phyloP scores from a whole-genome alignment of 768 basidiomycete genomes.

The Suillus spraguei region DNA sequence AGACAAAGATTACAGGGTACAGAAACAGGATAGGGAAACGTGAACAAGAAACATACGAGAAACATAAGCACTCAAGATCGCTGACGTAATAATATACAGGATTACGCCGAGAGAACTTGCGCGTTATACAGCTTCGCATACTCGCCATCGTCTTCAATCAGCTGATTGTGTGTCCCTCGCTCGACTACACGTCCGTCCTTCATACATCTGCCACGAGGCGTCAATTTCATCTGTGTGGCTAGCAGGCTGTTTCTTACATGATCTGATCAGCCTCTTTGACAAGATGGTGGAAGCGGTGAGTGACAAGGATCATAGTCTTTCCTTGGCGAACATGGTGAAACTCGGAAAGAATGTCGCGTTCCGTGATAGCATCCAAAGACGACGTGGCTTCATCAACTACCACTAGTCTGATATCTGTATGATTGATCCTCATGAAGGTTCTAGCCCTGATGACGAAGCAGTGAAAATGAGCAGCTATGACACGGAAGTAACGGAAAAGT shows the following conservation, averaged over 20 bases:
- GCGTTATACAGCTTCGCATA: slow-evolving; percentile 33
- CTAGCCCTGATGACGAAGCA: slow-evolving; percentile 39
- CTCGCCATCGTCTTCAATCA: slow-evolving; percentile 25
- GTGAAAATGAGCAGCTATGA: not conserved
- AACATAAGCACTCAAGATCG: not conserved
- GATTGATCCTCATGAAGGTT: slow-evolving; percentile 41
- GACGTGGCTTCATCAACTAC: slow-evolving; percentile 63
- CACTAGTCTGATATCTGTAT: slow-evolving; percentile 44
- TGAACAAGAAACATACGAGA: not conserved
- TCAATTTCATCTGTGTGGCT: slow-evolving; percentile 5
- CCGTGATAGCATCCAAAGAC: slow-evolving; percentile 55
- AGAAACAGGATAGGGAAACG: not conserved
- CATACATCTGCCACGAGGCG: slow-evolving; percentile 28
- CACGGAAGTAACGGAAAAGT: not conserved
- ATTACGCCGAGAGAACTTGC: slow-evolving; percentile 12
- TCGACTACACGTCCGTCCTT: slow-evolving; percentile 35
- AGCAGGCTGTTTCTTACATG: slow-evolving; percentile 37
- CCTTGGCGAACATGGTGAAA: slow-evolving; percentile 41
- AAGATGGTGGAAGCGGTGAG: slow-evolving; percentile 55
- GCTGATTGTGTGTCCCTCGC: slow-evolving; percentile 31
- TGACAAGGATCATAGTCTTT: slow-evolving; percentile 58
- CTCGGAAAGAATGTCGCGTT: slow-evolving; percentile 47
- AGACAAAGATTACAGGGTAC: no score
- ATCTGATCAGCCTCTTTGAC: slow-evolving; percentile 53
- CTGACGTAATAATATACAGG: not conserved